Conservation (phyloP, 345 rosid genomes). For the Geranium rotundifolium region DNA sequence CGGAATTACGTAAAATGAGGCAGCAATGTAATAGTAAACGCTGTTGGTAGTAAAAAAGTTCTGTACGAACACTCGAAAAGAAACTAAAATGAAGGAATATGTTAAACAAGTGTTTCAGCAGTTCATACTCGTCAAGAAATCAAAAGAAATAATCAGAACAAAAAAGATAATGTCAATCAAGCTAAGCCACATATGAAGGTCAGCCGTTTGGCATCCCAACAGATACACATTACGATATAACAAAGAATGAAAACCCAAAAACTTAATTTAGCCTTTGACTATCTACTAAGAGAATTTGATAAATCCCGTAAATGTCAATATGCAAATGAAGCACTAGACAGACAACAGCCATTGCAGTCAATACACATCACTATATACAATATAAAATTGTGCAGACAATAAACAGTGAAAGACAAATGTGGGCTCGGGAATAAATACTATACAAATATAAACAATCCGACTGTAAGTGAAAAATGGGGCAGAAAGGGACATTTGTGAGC, state of each 20-base stretch:
- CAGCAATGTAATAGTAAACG: conserved; percentile 13
- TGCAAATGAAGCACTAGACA: neutral
- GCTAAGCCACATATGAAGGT: neutral
- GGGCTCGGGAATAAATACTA: neutral
- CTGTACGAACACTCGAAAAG: conserved; percentile 8
- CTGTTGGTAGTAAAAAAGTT: conserved; percentile 16
- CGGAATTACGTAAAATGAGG: conserved; percentile 5
- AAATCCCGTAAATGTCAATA: neutral
- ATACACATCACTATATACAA: neutral
- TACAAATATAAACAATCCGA: too few relatives aligned
- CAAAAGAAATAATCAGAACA: neutral
- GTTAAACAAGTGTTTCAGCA: neutral
- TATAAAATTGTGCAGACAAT: neutral
- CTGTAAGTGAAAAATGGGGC: too few relatives aligned
- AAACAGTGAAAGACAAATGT: neutral
- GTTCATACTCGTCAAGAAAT: neutral
- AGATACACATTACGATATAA: neutral
- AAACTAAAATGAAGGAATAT: neutral
- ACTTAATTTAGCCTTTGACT: neutral
- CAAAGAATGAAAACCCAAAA: neutral
- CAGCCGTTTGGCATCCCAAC: neutral
- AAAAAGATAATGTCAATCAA: too few relatives aligned
- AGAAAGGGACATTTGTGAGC: too few relatives aligned
- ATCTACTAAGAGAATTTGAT: neutral
- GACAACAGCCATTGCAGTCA: neutral